Base-by-base conservation (phyloP, 163 green algal genomes). In the Scenedesmus sp. region DNA sequence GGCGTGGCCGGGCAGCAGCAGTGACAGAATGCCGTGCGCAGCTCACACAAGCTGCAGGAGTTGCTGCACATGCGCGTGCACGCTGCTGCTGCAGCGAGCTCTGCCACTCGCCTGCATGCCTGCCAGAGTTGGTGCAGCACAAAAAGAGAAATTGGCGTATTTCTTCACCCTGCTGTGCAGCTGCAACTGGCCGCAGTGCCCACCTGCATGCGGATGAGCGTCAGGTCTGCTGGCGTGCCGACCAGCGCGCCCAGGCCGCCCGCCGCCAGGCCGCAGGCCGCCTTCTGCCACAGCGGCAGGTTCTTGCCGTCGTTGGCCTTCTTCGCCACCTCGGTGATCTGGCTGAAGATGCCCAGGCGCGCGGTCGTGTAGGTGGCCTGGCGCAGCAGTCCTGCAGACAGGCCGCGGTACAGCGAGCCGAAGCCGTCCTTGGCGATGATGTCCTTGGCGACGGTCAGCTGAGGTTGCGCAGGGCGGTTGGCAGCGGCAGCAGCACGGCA, bases 311-410 rank as follows among this genome's bases (percentile, higher is more conserved):
- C 44, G 49, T 92, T 92, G 10, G 40, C 37, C 40, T 78, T 37
- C 82, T 92, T 92, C 10, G 89, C 89, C 26, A 83, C 43, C 4
- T 95, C 94, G 33, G 93, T 98, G 56, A 99, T 93, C 59, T 97
- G 96, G 91, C 98, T 96, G 96, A 99, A 99, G 68, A 99, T 96
- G 46, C 98, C 98, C 81, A 99, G 93, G 80, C 98, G 97, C 2
- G 98, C 97, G 49, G 98, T 99, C 40, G 98, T 99, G 95, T 99
- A 99, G 26, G 98, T 99, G 20, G 97, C 98, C 92, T 99, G 98
- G 80, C 98, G 95, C 88, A 99, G 94, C 83, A 99, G 96, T 30
- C 98, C 98, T 10, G 98, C 98, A 56, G 86, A 95, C 72, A 99
- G 95, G 44, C 98, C 98, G 93, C 97, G 99, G 96, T 99, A 99